Evolutionary conservation across 1,284 basidiomycete genomes (phyloP), one percentile per base, ranked within the genome.

Genomic region (Leccinum pallidistipes): DNA sequence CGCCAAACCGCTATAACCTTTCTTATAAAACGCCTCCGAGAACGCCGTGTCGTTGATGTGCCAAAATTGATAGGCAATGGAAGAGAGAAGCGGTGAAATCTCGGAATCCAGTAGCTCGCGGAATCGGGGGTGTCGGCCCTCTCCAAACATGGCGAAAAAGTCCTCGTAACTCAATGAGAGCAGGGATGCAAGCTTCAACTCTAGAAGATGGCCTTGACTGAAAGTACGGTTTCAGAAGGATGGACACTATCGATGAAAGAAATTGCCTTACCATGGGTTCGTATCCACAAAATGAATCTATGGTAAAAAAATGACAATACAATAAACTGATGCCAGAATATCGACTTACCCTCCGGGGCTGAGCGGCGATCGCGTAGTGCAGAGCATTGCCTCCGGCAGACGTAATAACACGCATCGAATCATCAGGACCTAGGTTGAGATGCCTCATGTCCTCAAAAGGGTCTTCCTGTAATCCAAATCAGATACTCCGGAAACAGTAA

Each of bases 311-410:
- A 12, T 64, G 9, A 45, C 9, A 62, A 57, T 11, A 2, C 24
- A 18, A 50, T 9, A 7, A 34, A 47, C 2, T 6, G n/a, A 21
- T 14, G 36, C 7, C 2, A 34, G 11, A 0, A 55, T 45, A 32
- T 58, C 29, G 18, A 68, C 77, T 58, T 62, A 82, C 81, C 57
- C 80, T 75, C 59, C 81, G 78, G 8, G 89, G 88, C 56, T 81
- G 75, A 5, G 86, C 87, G 1, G 82, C 81, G 55, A 91, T 86
- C 5, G 90, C 90, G 68, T 94, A 94, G 74, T 94, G 92, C 47
- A 94, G 78, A 2, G 89, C 89, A 69, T 94, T 94, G 74, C 92
- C 91, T 0, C 91, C 92, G 0, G 90, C 92, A 58, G 86, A 88
- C 2, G 91, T 92, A 69, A 93, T 92, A 24, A 88, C 86, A 3